Base-by-base conservation (phyloP, 164 flowering plant species). In the Aristolochia californica region DNA sequence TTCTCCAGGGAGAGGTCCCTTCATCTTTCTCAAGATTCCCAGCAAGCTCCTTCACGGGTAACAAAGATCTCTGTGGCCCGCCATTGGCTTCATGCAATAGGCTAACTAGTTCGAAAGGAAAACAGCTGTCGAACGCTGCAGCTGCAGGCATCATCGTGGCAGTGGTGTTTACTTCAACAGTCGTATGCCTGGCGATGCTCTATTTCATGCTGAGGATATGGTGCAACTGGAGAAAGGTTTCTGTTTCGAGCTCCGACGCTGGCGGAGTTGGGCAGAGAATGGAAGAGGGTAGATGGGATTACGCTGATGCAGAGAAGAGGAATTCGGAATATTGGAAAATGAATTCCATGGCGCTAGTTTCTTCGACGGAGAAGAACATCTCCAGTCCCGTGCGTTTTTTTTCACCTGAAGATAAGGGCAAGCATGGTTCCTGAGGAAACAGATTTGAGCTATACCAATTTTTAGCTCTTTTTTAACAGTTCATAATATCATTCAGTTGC, bases 201-300 rank as follows among this genome's bases (percentile, higher is more conserved):
- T 91, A 83, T 62, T 64, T 70, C 43, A 91, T 91, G 95, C 59
- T 83, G n/a, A 83, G 98, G 62, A 88, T 91, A 10, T 87, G 95
- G 91, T 75, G 70, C 55, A 77, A 81, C 13, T 87, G 88, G 95
- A 83, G 86, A 57, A 76, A 65, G 64, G 86, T 78, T 30, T 64
- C 80, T 7, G 69, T 88, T 47, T 80, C 85, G 1, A 82, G 74
- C 68, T 68, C 78, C 3, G 91, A 79, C 43, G 66, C 61, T 54
- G 76, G 75, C 40, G 78, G 71, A 14, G 34, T 14, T 47, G 84
- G 77, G n/a, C 58, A 65, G 13, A 70, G 62, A 48, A 72, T 64
- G 58, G 82, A 76, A 44, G 82, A 75, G 43, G 80, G 74, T 70
- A 75, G 68, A 54, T 73, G 81, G 81, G 74, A 51, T 1, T 61